phyloP scores from a whole-genome alignment of 2,329 filamentous ascomycete genomes.

The Colletotrichum sp. region DNA sequence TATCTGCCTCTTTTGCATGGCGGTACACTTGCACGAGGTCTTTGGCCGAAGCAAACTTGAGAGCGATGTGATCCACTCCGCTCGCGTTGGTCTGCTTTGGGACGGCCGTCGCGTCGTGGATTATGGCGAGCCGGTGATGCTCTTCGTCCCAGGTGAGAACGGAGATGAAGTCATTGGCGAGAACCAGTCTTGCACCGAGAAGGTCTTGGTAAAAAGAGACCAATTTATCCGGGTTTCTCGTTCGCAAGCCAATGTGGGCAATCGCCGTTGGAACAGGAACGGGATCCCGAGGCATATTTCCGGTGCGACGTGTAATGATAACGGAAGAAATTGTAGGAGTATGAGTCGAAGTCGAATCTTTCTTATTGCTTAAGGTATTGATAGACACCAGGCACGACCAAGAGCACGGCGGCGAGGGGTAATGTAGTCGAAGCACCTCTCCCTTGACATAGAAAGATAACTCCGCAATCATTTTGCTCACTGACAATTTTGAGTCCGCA shows the following conservation, averaged over 20 bases:
- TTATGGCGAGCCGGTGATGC: background rate
- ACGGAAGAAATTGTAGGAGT: fast-evolving
- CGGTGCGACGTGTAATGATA: fast-evolving
- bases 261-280: fast-evolving
- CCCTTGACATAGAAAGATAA: no score
- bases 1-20: background rate
- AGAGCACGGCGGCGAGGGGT: no score
- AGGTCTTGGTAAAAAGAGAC: background rate
- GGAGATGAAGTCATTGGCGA: background rate
- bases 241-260: background rate
- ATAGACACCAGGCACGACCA: no score
- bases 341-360: background rate
- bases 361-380: no score
- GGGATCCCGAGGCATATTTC: fast-evolving
- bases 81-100: background rate
- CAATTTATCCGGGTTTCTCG: fast-evolving
- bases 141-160: background rate
- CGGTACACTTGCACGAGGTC: background rate
- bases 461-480: no score
- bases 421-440: no score
- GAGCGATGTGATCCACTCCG: background rate
- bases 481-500: no score
- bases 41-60: background rate
- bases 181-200: background rate
- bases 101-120: fast-evolving